Evolutionary conservation across 495 filamentous ascomycete species (phyloP).

Genomic region (Daldinia grandis): DNA sequence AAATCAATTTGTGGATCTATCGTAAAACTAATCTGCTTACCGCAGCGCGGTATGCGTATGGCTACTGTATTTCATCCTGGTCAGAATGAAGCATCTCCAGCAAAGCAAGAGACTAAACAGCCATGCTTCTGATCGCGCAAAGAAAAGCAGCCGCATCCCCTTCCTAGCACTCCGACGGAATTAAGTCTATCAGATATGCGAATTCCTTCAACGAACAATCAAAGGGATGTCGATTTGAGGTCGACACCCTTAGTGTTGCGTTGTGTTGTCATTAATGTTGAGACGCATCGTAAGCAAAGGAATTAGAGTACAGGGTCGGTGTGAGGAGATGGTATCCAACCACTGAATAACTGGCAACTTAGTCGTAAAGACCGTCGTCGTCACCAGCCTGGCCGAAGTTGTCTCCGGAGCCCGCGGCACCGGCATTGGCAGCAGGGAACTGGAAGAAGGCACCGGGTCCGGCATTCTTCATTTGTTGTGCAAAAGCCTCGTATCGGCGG

Average conservation of each 20-base stretch:
- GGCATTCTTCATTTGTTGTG: slow-evolving; percentile 97
- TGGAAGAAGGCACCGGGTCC: slow-evolving; percentile 96
- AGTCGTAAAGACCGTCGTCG: slow-evolving; percentile 85
- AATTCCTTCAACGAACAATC: slow-evolving; percentile 19
- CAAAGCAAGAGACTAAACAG: slow-evolving; percentile 18
- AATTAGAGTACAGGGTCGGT: slow-evolving; percentile 39
- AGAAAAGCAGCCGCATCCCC: slow-evolving; percentile 21
- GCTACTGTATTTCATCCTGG: slow-evolving; percentile 8
- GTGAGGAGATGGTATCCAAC: slow-evolving; percentile 4
- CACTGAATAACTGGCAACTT: slow-evolving; percentile 27
- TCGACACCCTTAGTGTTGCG: slow-evolving; percentile 2
- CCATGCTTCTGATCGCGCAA: slow-evolving; percentile 20
- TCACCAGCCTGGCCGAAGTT: slow-evolving; percentile 82
- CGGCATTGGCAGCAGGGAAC: slow-evolving; percentile 69
- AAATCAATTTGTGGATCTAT: slow-evolving; percentile 41
- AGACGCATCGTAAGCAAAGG: slow-evolving; percentile 20
- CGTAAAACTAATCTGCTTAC: slow-evolving; percentile 27
- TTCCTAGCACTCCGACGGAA: slow-evolving; percentile 9
- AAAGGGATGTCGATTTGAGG: slow-evolving; percentile 6
- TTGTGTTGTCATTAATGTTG: slow-evolving; percentile 25
- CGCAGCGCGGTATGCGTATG: slow-evolving; percentile 15
- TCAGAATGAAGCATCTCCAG: slow-evolving; percentile 14
- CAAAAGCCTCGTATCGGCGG: slow-evolving; percentile 96
- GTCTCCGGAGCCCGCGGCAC: slow-evolving; percentile 52
- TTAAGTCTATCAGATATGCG: slow-evolving; percentile 29